These are phyloP conservation scores for Parasarocladium wereldwijsianum DNA, from an alignment of 2,329 filamentous ascomycete species.

Conservation along the genomic window DNA sequence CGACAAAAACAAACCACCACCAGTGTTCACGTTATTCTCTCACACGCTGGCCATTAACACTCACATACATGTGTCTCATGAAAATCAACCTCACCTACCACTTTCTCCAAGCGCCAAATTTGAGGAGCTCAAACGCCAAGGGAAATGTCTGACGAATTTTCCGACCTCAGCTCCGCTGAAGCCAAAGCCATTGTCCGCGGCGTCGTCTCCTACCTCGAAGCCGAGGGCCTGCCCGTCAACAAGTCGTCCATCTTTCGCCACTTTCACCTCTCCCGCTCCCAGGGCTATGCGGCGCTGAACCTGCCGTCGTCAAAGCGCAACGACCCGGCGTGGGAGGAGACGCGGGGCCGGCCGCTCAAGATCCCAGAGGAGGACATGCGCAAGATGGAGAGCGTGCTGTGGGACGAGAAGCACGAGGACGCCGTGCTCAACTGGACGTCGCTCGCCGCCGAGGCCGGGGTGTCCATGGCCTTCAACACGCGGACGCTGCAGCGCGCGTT, in stretches of 20 bases:
- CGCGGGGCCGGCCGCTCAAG: conserved; percentile 20
- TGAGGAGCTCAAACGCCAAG: too few relatives aligned
- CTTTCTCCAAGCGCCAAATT: too few relatives aligned
- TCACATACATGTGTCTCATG: too few relatives aligned
- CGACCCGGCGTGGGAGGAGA: conserved; percentile 24
- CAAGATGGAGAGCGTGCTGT: conserved; percentile 22
- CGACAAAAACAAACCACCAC: conserved; percentile 1
- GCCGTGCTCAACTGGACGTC: conserved; percentile 19
- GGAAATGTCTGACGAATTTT: too few relatives aligned
- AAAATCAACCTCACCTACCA: too few relatives aligned
- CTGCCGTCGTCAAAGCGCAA: conserved; percentile 17
- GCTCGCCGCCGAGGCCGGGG: conserved; percentile 17
- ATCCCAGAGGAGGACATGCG: conserved; percentile 18
- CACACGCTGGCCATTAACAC: too few relatives aligned
- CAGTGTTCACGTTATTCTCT: not conserved
- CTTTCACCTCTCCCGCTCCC: conserved; percentile 22
- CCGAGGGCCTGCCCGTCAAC: conserved; percentile 21
- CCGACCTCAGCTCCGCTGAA: too few relatives aligned
- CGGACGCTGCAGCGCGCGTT: conserved; percentile 21
- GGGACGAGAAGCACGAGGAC: conserved; percentile 18
- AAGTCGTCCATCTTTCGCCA: conserved; percentile 24
- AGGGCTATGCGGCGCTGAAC: conserved; percentile 22
- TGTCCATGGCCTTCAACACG: conserved; percentile 17
- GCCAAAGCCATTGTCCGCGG: conserved; percentile 23
- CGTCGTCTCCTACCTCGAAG: conserved; percentile 23